Evolutionary conservation across 306 rosid genomes (phyloP).

Genomic region (Fragaria ananassa): DNA sequence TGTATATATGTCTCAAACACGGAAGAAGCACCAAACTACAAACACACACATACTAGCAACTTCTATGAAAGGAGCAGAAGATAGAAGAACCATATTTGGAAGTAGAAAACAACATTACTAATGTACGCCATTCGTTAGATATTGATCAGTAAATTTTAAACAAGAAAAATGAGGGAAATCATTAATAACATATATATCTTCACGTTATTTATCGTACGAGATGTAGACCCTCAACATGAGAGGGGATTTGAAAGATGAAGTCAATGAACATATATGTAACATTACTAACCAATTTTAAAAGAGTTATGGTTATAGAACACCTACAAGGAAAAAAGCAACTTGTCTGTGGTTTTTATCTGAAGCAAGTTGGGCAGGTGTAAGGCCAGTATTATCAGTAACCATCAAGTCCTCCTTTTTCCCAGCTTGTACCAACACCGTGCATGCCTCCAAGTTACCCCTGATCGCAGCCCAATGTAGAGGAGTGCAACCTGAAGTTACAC

Average conservation of each 20-base stretch:
- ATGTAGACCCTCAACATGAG: not conserved
- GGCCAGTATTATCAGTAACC: constrained; percentile 92
- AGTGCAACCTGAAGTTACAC: constrained; percentile 70
- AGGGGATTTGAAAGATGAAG: not conserved
- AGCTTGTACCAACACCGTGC: constrained; percentile 96
- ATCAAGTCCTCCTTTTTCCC: constrained; percentile 94
- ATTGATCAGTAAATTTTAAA: not conserved
- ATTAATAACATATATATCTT: not conserved
- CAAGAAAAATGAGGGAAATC: not conserved
- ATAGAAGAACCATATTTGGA: not conserved
- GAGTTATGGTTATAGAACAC: constrained; percentile 50
- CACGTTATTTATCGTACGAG: not conserved
- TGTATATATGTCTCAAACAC: not conserved
- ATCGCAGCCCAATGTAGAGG: constrained; percentile 99
- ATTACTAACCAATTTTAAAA: constrained; percentile 38
- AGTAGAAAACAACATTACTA: not conserved
- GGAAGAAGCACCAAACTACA: not conserved
- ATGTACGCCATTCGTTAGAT: not conserved
- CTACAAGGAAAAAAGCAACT: constrained; percentile 98
- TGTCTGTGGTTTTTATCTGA: constrained; percentile 95
- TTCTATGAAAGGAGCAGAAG: not conserved
- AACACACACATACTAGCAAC: not conserved
- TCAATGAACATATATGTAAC: constrained; percentile 17
- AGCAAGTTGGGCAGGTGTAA: constrained; percentile 97
- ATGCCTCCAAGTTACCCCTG: constrained; percentile 94